A percentile compares a stretch with the other conserved stretches of the same genome.
Evolutionary conservation across 2,329 filamentous ascomycete genomes (phyloP).

Genomic region (Fusarium sp.): DNA sequence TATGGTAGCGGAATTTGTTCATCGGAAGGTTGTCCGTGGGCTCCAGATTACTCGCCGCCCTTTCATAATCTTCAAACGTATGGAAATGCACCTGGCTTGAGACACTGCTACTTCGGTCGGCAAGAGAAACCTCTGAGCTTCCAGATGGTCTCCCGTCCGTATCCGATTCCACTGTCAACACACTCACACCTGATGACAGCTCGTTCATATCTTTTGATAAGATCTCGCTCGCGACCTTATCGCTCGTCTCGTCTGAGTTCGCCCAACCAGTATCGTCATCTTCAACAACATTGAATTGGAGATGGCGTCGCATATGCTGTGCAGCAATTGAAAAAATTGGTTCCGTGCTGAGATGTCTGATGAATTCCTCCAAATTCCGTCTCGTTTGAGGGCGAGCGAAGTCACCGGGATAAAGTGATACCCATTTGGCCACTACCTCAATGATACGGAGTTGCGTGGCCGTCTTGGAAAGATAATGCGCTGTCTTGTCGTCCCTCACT

Average conservation of each 20-base stretch:
- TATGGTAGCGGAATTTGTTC: constrained; percentile 88
- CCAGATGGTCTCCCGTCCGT: constrained; percentile 57
- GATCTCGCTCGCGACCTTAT: constrained; percentile 50
- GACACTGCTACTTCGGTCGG: constrained; percentile 53
- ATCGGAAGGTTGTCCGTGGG: constrained; percentile 76
- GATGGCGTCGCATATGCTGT: constrained; percentile 82
- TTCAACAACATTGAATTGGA: constrained; percentile 78
- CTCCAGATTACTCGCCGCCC: constrained; percentile 77
- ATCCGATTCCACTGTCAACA: constrained; percentile 61
- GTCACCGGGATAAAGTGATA: constrained; percentile 89
- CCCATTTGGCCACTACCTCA: constrained; percentile 88
- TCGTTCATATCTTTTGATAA: constrained; percentile 55
- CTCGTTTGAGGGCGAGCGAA: constrained; percentile 84
- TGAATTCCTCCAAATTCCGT: constrained; percentile 78
- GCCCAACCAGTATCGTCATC: constrained; percentile 96
- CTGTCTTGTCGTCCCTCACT: constrained; percentile 72
- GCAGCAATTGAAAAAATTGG: constrained; percentile 87
- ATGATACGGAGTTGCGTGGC: constrained; percentile 86
- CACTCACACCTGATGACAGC: constrained; percentile 56
- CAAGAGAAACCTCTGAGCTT: constrained; percentile 57
- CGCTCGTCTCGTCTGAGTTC: constrained; percentile 72
- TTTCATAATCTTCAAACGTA: constrained; percentile 82
- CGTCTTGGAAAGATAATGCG: constrained; percentile 79
- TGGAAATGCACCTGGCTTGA: constrained; percentile 67
- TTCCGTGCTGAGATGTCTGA: constrained; percentile 77